A percentile compares a stretch with the other conserved stretches of the same genome.
phyloP scores from a whole-genome alignment of 208 protist species.

The Leishmania guyanensis region DNA sequence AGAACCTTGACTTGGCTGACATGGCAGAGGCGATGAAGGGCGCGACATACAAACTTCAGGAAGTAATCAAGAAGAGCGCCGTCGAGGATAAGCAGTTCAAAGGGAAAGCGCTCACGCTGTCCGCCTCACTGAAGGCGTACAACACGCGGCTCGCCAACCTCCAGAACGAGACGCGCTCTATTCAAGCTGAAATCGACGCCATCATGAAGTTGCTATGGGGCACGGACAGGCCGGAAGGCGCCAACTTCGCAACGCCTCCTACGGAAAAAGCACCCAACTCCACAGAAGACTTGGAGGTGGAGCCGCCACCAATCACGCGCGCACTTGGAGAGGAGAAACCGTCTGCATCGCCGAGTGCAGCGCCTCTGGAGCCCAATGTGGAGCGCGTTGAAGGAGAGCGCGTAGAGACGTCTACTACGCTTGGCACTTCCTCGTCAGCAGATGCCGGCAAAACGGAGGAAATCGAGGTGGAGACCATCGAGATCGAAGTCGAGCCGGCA shows the following conservation, averaged over 20 bases:
- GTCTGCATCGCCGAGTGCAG: slow-evolving; percentile 1
- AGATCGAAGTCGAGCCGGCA: slow-evolving; percentile 74
- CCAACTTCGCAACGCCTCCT: slow-evolving; percentile 63
- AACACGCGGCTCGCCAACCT: slow-evolving; percentile 79
- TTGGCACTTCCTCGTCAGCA: not conserved
- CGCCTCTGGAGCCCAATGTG: slow-evolving; percentile 13
- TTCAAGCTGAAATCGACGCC: slow-evolving; percentile 77
- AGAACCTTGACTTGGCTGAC: slow-evolving; percentile 84
- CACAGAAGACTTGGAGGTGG: slow-evolving; percentile 61
- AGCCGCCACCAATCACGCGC: slow-evolving; percentile 66
- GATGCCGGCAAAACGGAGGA: slow-evolving; percentile 43
- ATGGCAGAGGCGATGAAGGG: slow-evolving; percentile 85
- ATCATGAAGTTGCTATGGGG: slow-evolving; percentile 87
- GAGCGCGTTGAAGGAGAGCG: slow-evolving; percentile 82
- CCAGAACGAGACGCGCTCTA: slow-evolving; percentile 83
- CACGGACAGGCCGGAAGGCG: slow-evolving; percentile 62
- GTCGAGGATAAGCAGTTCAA: slow-evolving; percentile 78
- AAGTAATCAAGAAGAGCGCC: slow-evolving; percentile 40
- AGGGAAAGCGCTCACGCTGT: slow-evolving; percentile 72
- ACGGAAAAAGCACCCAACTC: slow-evolving; percentile 10
- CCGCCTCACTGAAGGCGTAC: slow-evolving; percentile 88
- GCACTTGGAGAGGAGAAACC: slow-evolving; percentile 39
- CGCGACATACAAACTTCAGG: slow-evolving; percentile 59
- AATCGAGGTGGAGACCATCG: slow-evolving; percentile 87
- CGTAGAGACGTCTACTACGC: slow-evolving; percentile 22